Evolutionary conservation across 2,329 filamentous ascomycete genomes (phyloP).

Genomic region (Exophiala alcalophila): DNA sequence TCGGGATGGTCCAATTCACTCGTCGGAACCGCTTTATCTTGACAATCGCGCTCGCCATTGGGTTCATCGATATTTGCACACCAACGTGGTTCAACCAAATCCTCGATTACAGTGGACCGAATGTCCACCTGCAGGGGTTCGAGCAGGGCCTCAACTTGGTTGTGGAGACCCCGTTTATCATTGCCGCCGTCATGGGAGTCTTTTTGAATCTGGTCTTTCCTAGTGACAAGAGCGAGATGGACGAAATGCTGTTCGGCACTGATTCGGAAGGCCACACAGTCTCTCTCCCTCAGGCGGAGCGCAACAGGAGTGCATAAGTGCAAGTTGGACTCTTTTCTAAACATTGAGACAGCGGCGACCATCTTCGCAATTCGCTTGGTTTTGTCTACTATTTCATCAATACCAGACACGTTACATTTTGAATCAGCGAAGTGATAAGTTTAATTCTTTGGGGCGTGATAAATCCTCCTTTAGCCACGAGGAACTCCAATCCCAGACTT

Average conservation of each 20-base stretch:
- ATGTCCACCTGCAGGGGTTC: slow-evolving; percentile 68
- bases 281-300: slow-evolving; percentile 12
- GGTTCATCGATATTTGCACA: slow-evolving; percentile 67
- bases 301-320: too few relatives aligned
- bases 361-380: too few relatives aligned
- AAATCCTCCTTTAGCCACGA: too few relatives aligned
- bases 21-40: slow-evolving; percentile 79
- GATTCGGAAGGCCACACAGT: slow-evolving; percentile 9
- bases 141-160: slow-evolving; percentile 34
- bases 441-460: too few relatives aligned
- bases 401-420: too few relatives aligned
- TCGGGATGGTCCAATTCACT: slow-evolving; percentile 69
- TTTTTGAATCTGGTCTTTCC: slow-evolving; percentile 31
- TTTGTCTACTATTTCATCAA: too few relatives aligned
- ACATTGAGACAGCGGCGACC: too few relatives aligned
- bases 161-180: slow-evolving; percentile 35
- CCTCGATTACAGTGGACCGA: slow-evolving; percentile 68
- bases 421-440: too few relatives aligned
- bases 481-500: too few relatives aligned
- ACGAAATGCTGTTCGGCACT: slow-evolving; percentile 12
- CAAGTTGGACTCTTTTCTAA: too few relatives aligned
- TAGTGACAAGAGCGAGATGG: slow-evolving; percentile 22
- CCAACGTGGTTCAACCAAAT: slow-evolving; percentile 67
- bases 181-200: slow-evolving; percentile 34
- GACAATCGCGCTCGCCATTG: slow-evolving; percentile 69